Base-by-base conservation (phyloP, 2,329 filamentous ascomycete species). In the Aspergillus sp. region DNA sequence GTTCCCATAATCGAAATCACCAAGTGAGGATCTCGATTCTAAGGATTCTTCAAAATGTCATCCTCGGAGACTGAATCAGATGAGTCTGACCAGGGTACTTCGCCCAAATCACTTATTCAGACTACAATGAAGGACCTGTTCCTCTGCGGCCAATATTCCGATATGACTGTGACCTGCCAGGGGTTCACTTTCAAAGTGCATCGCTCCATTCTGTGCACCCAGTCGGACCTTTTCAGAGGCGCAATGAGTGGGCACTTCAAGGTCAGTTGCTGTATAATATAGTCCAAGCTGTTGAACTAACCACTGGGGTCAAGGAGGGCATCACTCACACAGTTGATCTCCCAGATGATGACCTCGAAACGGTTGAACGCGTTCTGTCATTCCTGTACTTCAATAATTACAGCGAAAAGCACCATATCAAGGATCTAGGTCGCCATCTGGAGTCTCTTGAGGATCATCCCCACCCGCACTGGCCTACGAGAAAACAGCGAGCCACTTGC, bases 381-480 rank as follows among this genome's bases (percentile, higher is more conserved):
- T 56, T 39, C 40, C 17, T 56, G 3, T 56, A 56, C 21, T 35
- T 51, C 14, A 17, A 45, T 4, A 15, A 56, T 15, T 56, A 56
- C 31, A 8, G 9, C 12, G 19, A 21, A 2, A 7, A 17, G 2
- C 19, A 14, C 15, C 27, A 40, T 14, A 12, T 43, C n/a, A 43
- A 21, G 40, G n/a, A 43, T 11, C 7, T 43, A 6, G 3, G n/a
- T 21, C 14, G 2, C n/a, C 40, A 41, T n/a, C 1, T 21, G 21
- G 21, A 21, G 21, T 1, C 21, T 21, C 21, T 21, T 21, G 21
- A 21, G 21, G 21, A 21, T 21, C 21, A 21, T 21, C 21, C 21
- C 21, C 21, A 21, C 21, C 21, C 21, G 21, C 21, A 21, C 21
- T 21, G 21, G 21, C 21, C 21, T 21, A 21, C 21, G 21, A 21